Conservation (phyloP, 371 early-diverging fungal genomes). For the Lichtheimia ornata region DNA sequence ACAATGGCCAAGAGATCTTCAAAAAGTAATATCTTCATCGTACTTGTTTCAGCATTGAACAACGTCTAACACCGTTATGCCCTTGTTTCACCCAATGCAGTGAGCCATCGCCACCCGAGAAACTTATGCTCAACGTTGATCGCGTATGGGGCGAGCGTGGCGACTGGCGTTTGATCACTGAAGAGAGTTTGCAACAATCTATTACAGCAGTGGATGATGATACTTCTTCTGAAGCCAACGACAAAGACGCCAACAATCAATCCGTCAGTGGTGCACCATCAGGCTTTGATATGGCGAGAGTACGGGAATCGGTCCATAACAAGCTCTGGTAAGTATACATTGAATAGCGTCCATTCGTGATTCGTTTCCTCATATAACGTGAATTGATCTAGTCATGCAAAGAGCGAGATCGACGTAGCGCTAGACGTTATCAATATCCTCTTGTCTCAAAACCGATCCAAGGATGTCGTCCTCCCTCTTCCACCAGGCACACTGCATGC, state of each 20-base stretch:
- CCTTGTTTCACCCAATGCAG: conserved; percentile 21
- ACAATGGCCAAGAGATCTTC: conserved; percentile 56
- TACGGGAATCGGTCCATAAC: conserved; percentile 47
- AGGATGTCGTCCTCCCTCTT: conserved; percentile 33
- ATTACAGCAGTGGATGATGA: conserved; percentile 17
- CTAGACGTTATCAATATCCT: conserved; percentile 74
- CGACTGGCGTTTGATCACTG: conserved; percentile 56
- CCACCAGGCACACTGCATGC: conserved; percentile 58
- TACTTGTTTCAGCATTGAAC: not conserved
- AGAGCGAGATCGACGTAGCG: conserved; percentile 75
- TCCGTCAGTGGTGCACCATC: conserved; percentile 18
- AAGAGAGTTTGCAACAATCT: conserved; percentile 37
- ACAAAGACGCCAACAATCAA: conserved; percentile 7
- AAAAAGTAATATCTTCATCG: conserved; percentile 40
- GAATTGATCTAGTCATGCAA: conserved; percentile 52
- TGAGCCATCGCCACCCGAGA: conserved; percentile 54
- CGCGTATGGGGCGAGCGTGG: conserved; percentile 56
- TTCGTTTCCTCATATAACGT: not conserved
- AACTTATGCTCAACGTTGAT: conserved; percentile 58
- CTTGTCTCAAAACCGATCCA: conserved; percentile 48
- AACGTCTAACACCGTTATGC: not conserved
- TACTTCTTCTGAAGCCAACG: conserved; percentile 8
- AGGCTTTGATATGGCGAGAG: conserved; percentile 38
- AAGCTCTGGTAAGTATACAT: conserved; percentile 37
- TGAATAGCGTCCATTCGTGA: not conserved